Evolutionary conservation across 352 stramenopile species (phyloP), one percentile per base, ranked within the genome.

Genomic region (Phytophthora cryptogea): DNA sequence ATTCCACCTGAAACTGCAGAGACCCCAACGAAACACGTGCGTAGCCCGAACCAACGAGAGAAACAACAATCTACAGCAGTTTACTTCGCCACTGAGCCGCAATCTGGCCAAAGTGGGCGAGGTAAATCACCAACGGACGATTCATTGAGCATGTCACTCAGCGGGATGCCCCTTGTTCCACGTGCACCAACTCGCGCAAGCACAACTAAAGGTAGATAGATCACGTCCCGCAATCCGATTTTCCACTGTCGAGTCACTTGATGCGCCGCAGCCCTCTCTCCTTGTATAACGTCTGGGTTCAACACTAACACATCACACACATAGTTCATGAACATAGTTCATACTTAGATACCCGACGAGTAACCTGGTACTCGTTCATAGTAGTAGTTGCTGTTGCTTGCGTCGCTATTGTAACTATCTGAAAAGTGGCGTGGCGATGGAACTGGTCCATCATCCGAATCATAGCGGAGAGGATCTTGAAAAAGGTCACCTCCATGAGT

Each of bases 401-500:
- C 55, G 27, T 87, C 78, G 63, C 81, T 90, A 69, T 84, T 85
- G 54, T 86, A 86, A 62, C 75, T 88, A 61, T 88, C 69, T 14
- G 68, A 70, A 11, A 89, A 80, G 16, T 84, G 67, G 7, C 68
- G 75, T n/a, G 76, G 83, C 36, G 84, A 88, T 36, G 79, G 79
- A 20, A 72, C 70, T 5, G 69, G 70, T 41, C 76, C 81, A 62
- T 94, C 85, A 52, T 94, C 85, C 52, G 85, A 94, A 63, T 94
- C 85, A 62, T 94, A 94, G 20, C 85, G 83, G 26, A 90, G 71
- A 7, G 81, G 79, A 53, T 94, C 85, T 59, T 91, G 81, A 57
- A 94, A 94, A 28, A 94, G 61, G 35, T 92, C 85, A 23, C 83
- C 85, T 33, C 85, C 85, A 45, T 91, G 83, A 4, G 81, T 94